A percentile compares a stretch with the other conserved stretches of the same genome.
These are phyloP conservation scores for Ogataea paradorogensis DNA, from an alignment of 805 yeast genomes.

Conservation along the genomic window DNA sequence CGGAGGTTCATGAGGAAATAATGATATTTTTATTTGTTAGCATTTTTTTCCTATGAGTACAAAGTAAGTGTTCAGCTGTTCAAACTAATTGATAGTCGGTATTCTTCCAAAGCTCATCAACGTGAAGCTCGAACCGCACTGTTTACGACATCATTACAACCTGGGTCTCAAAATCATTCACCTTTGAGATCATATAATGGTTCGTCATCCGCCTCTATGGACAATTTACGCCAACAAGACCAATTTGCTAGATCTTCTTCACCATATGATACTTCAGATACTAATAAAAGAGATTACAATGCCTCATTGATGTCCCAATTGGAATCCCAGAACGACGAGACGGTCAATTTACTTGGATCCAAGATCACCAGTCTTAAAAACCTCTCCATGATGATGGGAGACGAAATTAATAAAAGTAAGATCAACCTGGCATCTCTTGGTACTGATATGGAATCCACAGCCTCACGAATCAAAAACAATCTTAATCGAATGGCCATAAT, in stretches of 20 bases:
- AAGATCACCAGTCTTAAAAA: slow-evolving; percentile 55
- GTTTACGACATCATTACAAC: slow-evolving; percentile 22
- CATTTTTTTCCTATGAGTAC: slow-evolving; percentile 17
- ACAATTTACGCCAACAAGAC: slow-evolving; percentile 3
- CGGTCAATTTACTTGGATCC: slow-evolving; percentile 50
- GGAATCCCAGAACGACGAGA: slow-evolving; percentile 66
- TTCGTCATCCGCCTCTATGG: slow-evolving; percentile 5
- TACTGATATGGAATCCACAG: slow-evolving; percentile 32
- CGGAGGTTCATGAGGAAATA: slow-evolving; percentile 28
- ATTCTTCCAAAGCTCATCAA: slow-evolving; percentile 31
- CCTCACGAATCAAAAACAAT: slow-evolving; percentile 48
- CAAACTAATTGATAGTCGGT: slow-evolving; percentile 25
- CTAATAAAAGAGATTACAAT: slow-evolving; percentile 38
- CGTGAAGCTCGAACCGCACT: slow-evolving; percentile 30
- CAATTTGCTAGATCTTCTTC: slow-evolving; percentile 33
- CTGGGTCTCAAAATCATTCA: slow-evolving; percentile 15
- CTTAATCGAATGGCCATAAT: slow-evolving; percentile 56
- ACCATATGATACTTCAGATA: slow-evolving; percentile 37
- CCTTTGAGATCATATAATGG: slow-evolving; percentile 9
- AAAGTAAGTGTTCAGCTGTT: slow-evolving; percentile 14
- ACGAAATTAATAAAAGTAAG: slow-evolving; percentile 47
- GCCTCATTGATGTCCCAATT: slow-evolving; percentile 55
- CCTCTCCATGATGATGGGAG: slow-evolving; percentile 58
- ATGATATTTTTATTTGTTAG: not conserved
- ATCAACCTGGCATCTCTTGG: slow-evolving; percentile 26